These are phyloP conservation scores for Leccinellum rugosiceps DNA, from an alignment of 768 basidiomycete species.

Conservation along the genomic window DNA sequence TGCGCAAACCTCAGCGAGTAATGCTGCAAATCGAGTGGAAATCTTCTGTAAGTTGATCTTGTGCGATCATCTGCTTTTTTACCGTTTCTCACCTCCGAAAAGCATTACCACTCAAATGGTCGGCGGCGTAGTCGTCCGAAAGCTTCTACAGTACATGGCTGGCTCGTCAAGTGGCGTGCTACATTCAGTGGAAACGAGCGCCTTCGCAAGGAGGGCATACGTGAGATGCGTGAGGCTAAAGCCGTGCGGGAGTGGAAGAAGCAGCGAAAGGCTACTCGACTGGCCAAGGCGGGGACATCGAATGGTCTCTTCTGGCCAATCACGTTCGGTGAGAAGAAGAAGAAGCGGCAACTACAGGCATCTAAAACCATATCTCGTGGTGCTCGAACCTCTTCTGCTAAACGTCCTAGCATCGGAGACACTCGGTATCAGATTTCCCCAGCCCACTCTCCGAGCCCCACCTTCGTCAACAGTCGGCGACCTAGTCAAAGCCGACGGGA, in stretches of 20 bases:
- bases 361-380: constrained; percentile 2
- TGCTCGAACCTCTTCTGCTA: constrained; percentile 10
- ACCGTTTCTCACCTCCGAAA: background rate
- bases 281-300: constrained; percentile 13
- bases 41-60: constrained; percentile 26
- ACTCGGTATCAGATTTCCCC: constrained; percentile 14
- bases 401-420: constrained; percentile 4
- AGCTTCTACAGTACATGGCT: constrained; percentile 64
- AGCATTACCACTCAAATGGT: constrained; percentile 37
- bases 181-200: constrained; percentile 62
- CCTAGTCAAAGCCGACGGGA: constrained; percentile 17
- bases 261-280: constrained; percentile 20
- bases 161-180: constrained; percentile 77
- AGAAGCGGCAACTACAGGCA: constrained; percentile 9
- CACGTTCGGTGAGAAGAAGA: constrained; percentile 22
- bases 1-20: background rate
- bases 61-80: background rate
- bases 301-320: constrained; percentile 25
- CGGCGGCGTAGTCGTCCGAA: constrained; percentile 48
- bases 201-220: constrained; percentile 64
- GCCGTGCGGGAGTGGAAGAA: constrained; percentile 30
- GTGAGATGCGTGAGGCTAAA: constrained; percentile 63
- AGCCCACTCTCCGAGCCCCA: constrained; percentile 15
- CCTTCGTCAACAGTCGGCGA: constrained; percentile 14
- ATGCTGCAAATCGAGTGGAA: constrained; percentile 36